A percentile compares a stretch with the other conserved stretches of the same genome.
Conservation (phyloP, 2,329 filamentous ascomycete genomes). For the Colletotrichum sp. region DNA sequence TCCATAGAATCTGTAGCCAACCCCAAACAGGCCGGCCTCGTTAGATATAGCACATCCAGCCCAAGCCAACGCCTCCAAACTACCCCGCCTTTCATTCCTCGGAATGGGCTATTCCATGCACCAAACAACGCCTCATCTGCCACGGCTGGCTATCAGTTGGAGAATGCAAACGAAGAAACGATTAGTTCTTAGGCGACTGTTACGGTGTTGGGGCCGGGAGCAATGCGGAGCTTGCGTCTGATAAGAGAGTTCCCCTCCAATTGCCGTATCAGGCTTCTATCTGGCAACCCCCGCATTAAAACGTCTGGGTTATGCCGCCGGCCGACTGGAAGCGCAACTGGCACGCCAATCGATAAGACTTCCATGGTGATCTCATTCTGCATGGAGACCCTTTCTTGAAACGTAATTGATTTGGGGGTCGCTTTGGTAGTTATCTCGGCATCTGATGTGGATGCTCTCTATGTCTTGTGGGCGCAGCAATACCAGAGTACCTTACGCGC, state of each 20-base stretch:
- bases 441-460: neutral
- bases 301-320: slow-evolving; percentile 4
- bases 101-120: neutral
- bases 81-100: slow-evolving; percentile 19
- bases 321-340: neutral
- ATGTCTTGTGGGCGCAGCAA: neutral
- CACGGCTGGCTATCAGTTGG: slow-evolving; percentile 5
- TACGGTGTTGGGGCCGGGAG: neutral
- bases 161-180: neutral
- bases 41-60: slow-evolving; percentile 4
- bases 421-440: slow-evolving; percentile 4
- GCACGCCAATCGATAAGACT: slow-evolving; percentile 20
- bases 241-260: slow-evolving; percentile 16
- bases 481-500: neutral
- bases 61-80: neutral
- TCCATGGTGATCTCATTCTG: slow-evolving; percentile 16
- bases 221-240: slow-evolving; percentile 6
- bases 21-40: neutral
- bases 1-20: neutral
- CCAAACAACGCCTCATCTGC: neutral
- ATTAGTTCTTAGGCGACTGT: neutral
- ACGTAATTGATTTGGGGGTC: slow-evolving; percentile 18
- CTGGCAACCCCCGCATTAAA: slow-evolving; percentile 9
- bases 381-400: slow-evolving; percentile 16
- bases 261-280: neutral